Percentiles rank a stretch among this genome's conserved stretches.
Conservation (phyloP, 352 stramenopile species). For the Blastocystis sp. region DNA sequence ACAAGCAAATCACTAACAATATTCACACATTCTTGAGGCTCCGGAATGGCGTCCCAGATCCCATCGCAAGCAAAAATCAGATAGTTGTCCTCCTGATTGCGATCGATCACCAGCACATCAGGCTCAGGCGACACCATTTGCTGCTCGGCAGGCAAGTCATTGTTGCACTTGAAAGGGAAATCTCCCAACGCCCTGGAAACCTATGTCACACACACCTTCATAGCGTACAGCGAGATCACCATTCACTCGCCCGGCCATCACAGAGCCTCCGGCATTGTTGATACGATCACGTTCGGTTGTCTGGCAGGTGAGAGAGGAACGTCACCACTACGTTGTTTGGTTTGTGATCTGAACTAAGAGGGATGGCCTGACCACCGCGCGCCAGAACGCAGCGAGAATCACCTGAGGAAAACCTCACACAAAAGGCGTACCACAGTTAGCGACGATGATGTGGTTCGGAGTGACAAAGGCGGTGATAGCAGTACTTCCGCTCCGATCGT, state of each 20-base stretch:
- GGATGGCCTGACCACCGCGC: constrained; percentile 64
- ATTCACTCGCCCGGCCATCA: constrained; percentile 68
- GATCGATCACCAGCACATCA: constrained; percentile 76
- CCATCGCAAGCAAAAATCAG: constrained; percentile 83
- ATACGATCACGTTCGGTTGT: constrained; percentile 65
- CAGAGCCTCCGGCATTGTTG: constrained; percentile 66
- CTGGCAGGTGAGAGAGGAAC: not conserved
- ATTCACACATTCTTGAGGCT: constrained; percentile 69
- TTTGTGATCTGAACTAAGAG: constrained; percentile 83
- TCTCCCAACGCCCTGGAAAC: constrained; percentile 66
- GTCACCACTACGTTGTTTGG: constrained; percentile 71
- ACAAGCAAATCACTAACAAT: constrained; percentile 71
- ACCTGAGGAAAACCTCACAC: not conserved
- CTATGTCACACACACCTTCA: not conserved
- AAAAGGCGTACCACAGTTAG: constrained; percentile 63
- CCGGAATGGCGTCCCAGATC: constrained; percentile 86
- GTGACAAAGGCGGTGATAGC: constrained; percentile 65
- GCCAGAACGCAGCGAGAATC: constrained; percentile 65
- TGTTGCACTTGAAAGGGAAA: constrained; percentile 67
- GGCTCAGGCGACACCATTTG: constrained; percentile 79
- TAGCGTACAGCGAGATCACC: constrained; percentile 66
- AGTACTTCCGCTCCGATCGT: constrained; percentile 65
- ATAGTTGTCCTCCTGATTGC: constrained; percentile 77
- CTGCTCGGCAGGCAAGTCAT: constrained; percentile 58
- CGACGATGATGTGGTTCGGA: constrained; percentile 64